phyloP scores from a whole-genome alignment of 2,329 filamentous ascomycete species.

The Fonsecaea monophora region DNA sequence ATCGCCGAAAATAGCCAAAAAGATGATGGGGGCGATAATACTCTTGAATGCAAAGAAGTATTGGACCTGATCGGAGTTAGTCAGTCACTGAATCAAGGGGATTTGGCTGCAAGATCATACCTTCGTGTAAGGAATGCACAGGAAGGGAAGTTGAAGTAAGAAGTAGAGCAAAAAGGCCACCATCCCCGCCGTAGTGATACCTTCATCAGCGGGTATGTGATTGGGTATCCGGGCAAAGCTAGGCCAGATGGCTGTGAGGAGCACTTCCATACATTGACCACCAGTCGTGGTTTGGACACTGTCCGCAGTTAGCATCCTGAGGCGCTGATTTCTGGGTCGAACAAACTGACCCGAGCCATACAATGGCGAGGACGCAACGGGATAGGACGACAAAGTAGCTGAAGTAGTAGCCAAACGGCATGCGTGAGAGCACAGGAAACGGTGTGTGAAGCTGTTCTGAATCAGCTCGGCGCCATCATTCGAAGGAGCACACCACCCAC shows the following conservation, averaged over 20 bases:
- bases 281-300: conserved; percentile 38
- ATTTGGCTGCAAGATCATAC: neutral
- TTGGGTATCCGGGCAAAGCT: conserved; percentile 52
- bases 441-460: conserved; percentile 53
- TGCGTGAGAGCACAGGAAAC: conserved; percentile 63
- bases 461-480: conserved; percentile 42
- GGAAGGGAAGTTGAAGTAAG: conserved; percentile 53
- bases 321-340: conserved; percentile 59
- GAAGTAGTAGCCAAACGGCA: conserved; percentile 65
- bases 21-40: conserved; percentile 37
- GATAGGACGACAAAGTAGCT: conserved; percentile 62
- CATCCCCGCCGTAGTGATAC: conserved; percentile 56
- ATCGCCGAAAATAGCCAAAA: conserved; percentile 35
- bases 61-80: conserved; percentile 27
- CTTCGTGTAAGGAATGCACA: conserved; percentile 46
- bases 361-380: conserved; percentile 61
- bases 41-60: conserved; percentile 38
- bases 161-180: conserved; percentile 55
- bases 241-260: conserved; percentile 56
- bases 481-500: conserved; percentile 25
- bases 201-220: conserved; percentile 51
- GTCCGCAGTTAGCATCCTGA: conserved; percentile 42
- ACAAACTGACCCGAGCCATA: conserved; percentile 58
- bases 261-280: conserved; percentile 35
- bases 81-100: neutral